phyloP scores from a whole-genome alignment of 352 stramenopile species.

The Phytophthora aleatoria region DNA sequence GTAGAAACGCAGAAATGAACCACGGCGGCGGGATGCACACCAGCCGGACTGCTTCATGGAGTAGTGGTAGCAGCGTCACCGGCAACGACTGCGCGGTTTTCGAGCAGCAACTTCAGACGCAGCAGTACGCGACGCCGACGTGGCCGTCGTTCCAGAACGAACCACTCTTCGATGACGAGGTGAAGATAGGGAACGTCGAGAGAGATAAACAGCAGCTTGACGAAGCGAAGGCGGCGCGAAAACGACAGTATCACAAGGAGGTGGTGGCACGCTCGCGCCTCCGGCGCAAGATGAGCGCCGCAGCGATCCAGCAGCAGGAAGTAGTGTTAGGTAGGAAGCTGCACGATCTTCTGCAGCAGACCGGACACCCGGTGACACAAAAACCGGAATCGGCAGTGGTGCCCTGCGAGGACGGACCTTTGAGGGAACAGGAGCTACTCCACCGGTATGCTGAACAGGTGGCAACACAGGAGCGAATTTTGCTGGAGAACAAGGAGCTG shows the following conservation, averaged over 20 bases:
- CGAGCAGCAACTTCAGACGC: neutral
- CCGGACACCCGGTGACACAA: constrained; percentile 19
- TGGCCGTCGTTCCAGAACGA: constrained; percentile 21
- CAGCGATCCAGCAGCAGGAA: constrained; percentile 39
- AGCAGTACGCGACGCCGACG: neutral
- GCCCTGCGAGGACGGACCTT: neutral
- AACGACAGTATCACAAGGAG: constrained; percentile 39
- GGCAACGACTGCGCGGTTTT: neutral
- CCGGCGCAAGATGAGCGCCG: constrained; percentile 29
- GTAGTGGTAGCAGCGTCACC: neutral
- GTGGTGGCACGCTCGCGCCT: constrained; percentile 42
- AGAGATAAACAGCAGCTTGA: constrained; percentile 23
- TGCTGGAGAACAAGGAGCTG: constrained; percentile 45
- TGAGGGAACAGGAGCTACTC: constrained; percentile 19
- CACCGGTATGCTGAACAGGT: constrained; percentile 34
- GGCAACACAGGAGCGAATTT: constrained; percentile 39
- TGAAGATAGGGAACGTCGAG: constrained; percentile 27
- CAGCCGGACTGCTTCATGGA: constrained; percentile 8
- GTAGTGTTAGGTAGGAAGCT: constrained; percentile 27
- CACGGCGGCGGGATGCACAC: constrained; percentile 1
- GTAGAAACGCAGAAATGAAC: constrained; percentile 17
- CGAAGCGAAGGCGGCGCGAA: constrained; percentile 32
- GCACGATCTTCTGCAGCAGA: constrained; percentile 32
- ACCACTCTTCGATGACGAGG: constrained; percentile 30
- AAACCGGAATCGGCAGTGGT: constrained; percentile 14